These are phyloP conservation scores for Hericium erinaceus DNA, from an alignment of 768 basidiomycete species.

Conservation along the genomic window DNA sequence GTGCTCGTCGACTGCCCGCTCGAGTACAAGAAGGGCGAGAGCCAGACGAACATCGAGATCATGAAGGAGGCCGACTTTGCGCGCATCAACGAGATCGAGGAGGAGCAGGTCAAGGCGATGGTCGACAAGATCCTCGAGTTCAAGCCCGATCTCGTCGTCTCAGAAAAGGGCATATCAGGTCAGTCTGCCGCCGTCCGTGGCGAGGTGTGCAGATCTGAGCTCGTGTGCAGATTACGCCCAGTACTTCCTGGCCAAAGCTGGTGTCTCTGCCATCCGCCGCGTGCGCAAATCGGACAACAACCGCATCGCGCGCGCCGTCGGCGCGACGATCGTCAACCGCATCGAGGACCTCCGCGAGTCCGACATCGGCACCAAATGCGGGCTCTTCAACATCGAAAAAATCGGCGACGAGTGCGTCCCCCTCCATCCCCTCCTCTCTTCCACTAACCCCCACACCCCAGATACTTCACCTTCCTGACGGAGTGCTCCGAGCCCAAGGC, in stretches of 20 bases:
- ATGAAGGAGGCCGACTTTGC: slow-evolving; percentile 91
- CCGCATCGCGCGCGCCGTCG: slow-evolving; percentile 90
- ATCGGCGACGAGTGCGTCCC: slow-evolving; percentile 85
- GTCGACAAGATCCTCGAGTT: slow-evolving; percentile 83
- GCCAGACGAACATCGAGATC: slow-evolving; percentile 98
- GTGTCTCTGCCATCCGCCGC: slow-evolving; percentile 91
- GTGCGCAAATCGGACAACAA: slow-evolving; percentile 99
- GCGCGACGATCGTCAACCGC: slow-evolving; percentile 95
- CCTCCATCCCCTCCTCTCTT: neutral
- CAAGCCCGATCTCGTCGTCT: slow-evolving; percentile 90
- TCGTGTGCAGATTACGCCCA: slow-evolving; percentile 73
- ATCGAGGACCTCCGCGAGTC: slow-evolving; percentile 88
- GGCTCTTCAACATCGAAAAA: slow-evolving; percentile 95
- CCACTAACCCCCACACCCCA: slow-evolving; percentile 20
- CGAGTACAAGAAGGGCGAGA: slow-evolving; percentile 99
- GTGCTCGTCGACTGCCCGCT: slow-evolving; percentile 88
- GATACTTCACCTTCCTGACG: slow-evolving; percentile 97
- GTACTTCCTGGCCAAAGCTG: slow-evolving; percentile 76
- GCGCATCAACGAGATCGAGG: slow-evolving; percentile 87
- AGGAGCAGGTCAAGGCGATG: slow-evolving; percentile 88
- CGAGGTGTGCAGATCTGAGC: neutral
- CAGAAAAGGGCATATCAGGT: slow-evolving; percentile 98
- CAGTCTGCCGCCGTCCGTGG: slow-evolving; percentile 19
- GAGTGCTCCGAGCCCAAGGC: slow-evolving; percentile 88
- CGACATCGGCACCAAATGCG: slow-evolving; percentile 90